A percentile compares a stretch with the other conserved stretches of the same genome.
Evolutionary conservation across 371 early-diverging fungal species (phyloP).

Genomic region (Actinomortierella ambigua): DNA sequence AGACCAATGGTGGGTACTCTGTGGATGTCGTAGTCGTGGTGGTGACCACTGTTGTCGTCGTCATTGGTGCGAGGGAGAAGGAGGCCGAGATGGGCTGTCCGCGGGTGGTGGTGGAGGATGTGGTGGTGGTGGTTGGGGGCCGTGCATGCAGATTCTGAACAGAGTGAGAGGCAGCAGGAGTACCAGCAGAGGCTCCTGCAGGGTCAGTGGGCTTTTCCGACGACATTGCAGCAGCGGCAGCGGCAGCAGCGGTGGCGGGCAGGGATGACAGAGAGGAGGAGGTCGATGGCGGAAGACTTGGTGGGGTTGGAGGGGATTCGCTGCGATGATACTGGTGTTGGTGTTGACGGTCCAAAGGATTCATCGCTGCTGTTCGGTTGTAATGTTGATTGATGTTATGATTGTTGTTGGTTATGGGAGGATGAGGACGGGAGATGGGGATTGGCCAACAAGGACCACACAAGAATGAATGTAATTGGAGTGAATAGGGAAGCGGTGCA

Average conservation of each 20-base stretch:
- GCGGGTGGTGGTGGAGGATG: conserved; percentile 1
- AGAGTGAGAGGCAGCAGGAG: conserved; percentile 5
- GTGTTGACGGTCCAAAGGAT: conserved; percentile 1
- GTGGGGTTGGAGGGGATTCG: conserved; percentile 35
- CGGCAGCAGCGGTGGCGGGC: conserved; percentile 3
- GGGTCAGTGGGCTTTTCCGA: background rate
- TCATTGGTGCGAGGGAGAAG: conserved; percentile 48
- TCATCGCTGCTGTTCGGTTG: too few relatives aligned
- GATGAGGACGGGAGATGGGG: too few relatives aligned
- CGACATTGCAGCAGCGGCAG: conserved; percentile 14
- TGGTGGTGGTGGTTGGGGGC: background rate
- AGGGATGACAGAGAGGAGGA: conserved; percentile 3
- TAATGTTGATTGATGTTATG: too few relatives aligned
- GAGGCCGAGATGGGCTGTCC: conserved; percentile 48
- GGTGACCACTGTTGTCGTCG: conserved; percentile 60
- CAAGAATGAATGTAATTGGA: too few relatives aligned
- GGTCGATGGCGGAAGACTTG: conserved; percentile 22
- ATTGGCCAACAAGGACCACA: too few relatives aligned
- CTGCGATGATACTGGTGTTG: conserved; percentile 15
- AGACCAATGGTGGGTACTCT: conserved; percentile 58
- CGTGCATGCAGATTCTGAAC: background rate
- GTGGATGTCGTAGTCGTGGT: conserved; percentile 69
- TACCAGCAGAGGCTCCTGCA: background rate
- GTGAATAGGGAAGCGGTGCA: too few relatives aligned
- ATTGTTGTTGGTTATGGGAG: too few relatives aligned